Evolutionary conservation across 768 basidiomycete genomes (phyloP), one percentile per base, ranked within the genome.

Genomic region (Mycena leptocephala): DNA sequence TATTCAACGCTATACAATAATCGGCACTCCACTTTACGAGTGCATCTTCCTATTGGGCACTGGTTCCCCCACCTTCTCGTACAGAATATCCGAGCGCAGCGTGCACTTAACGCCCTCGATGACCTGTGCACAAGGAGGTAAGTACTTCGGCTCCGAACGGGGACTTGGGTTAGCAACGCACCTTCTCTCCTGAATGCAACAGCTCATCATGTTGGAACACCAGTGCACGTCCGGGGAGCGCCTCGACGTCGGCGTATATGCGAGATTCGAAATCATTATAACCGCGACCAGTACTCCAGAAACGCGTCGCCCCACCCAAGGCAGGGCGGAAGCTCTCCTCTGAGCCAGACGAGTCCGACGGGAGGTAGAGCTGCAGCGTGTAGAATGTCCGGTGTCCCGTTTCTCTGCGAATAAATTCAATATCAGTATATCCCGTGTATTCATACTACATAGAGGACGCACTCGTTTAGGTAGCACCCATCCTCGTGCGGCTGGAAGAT

Each of bases 281-380:
- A 6, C 24, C 43, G 20, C 9, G 14, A 7, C 24, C n/a, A 5
- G 48, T 32, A 26, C 48, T 37, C 55, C 61, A 71, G 69, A 78
- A 79, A 5, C 75, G 75, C 32, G 78, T 79, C 11, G 78, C 11
- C 2, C 78, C 78, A 10, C 78, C 76, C 8, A 39, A 14, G 1
- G 75, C 67, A 2, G 78, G 64, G 3, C 61, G 24, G 46, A 76
- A 76, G 70, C 72, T 76, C 61, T 68, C 76, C 2, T 58, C 37
- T 3, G 75, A 74, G 2, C 75, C 75, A 0, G 69, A 66, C 9
- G 78, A 3, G 28, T 79, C 72, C 3, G 75, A 76, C 6, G 77
- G 77, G 24, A 79, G 76, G 53, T 79, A 79, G 2, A 77, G 30
- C 37, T 79, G 76, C 14, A 79, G 33, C 9, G 78, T 79, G 28